Conservation (phyloP, 148 eudicot genomes). For the Heliamphora exappendiculata region DNA sequence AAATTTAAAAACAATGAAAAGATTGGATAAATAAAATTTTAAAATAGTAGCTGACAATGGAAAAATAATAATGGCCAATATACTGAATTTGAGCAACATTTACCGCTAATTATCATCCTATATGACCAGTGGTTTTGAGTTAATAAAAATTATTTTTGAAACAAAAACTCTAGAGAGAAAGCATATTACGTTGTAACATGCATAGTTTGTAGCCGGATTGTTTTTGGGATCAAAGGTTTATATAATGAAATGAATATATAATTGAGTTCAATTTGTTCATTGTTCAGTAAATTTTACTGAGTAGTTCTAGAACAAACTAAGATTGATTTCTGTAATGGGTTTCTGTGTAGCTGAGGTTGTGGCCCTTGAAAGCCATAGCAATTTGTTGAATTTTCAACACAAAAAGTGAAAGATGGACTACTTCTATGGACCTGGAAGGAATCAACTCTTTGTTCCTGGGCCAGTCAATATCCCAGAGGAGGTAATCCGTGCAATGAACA, state of each 20-base stretch:
- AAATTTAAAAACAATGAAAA: too few relatives aligned
- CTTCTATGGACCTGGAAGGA: constrained; percentile 74
- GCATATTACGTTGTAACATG: too few relatives aligned
- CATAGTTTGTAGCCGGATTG: too few relatives aligned
- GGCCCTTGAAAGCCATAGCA: neutral
- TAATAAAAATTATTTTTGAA: too few relatives aligned
- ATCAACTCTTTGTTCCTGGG: constrained; percentile 96
- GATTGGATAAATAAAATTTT: too few relatives aligned
- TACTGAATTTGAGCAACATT: neutral
- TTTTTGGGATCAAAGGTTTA: neutral
- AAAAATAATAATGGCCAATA: neutral
- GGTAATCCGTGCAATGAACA: constrained; percentile 87
- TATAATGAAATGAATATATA: neutral
- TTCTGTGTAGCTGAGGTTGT: neutral
- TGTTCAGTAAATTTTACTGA: neutral
- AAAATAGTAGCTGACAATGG: neutral
- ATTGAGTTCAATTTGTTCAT: neutral
- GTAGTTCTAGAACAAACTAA: neutral
- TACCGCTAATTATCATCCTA: too few relatives aligned
- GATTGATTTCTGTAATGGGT: neutral
- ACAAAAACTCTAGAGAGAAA: too few relatives aligned
- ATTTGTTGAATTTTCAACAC: neutral
- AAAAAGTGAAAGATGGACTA: constrained; percentile 58
- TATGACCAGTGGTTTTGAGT: too few relatives aligned
- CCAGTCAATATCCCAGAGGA: constrained; percentile 96